These are phyloP conservation scores for Trifolium subterraneum DNA, from an alignment of 306 rosid genomes.

Conservation along the genomic window DNA sequence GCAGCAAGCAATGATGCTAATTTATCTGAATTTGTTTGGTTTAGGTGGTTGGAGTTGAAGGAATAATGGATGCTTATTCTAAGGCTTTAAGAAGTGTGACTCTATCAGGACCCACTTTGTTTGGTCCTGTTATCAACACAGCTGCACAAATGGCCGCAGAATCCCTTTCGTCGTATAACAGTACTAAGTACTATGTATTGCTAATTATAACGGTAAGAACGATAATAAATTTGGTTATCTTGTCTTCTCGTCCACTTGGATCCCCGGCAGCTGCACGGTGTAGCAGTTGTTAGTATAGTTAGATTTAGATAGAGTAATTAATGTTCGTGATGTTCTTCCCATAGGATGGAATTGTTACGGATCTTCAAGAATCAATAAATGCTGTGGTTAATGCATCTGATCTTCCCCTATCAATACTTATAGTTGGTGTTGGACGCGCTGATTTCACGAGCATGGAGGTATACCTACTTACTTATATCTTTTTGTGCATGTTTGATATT, in stretches of 20 bases:
- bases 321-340: conserved; percentile 22
- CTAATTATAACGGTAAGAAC: conserved; percentile 76
- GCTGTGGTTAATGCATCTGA: conserved; percentile 86
- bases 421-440: conserved; percentile 88
- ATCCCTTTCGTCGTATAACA: conserved; percentile 49
- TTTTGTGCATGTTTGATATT: too few species aligned
- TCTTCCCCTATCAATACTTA: conserved; percentile 81
- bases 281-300: too few species aligned
- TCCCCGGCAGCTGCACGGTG: too few species aligned
- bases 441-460: conserved; percentile 88
- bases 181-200: conserved; percentile 68
- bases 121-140: conserved; percentile 75
- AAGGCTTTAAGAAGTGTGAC: conserved; percentile 58
- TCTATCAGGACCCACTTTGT: conserved; percentile 85
- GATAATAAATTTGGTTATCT: background rate
- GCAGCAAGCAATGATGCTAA: background rate
- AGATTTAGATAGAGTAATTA: too few species aligned
- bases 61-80: conserved; percentile 80
- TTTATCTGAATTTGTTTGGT: background rate
- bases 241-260: background rate
- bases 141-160: conserved; percentile 74
- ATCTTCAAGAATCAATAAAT: conserved; percentile 83
- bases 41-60: conserved; percentile 86
- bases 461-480: background rate
- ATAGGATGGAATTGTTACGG: conserved; percentile 90